phyloP scores from a whole-genome alignment of 495 filamentous ascomycete species.

The Astrothelium subdiscretum region DNA sequence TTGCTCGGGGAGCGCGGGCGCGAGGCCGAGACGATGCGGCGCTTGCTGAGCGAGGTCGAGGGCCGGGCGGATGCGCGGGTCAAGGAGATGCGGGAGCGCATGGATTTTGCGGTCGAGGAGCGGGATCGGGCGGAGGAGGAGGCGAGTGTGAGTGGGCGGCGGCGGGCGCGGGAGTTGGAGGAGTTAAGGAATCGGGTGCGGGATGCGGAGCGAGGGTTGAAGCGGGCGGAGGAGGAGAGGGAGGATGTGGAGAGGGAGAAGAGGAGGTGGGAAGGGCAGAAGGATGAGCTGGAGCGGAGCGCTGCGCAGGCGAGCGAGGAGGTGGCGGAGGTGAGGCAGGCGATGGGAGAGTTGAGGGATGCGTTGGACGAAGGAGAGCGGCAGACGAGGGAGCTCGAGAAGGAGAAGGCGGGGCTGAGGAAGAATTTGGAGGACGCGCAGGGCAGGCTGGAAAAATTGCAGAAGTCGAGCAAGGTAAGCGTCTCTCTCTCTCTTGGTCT shows the following conservation, averaged over 20 bases:
- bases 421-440: constrained; percentile 68
- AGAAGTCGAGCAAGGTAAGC: constrained; percentile 53
- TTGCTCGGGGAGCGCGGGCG: constrained; percentile 85
- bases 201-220: constrained; percentile 67
- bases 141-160: constrained; percentile 60
- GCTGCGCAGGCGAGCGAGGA: constrained; percentile 59
- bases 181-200: constrained; percentile 67
- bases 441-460: constrained; percentile 62
- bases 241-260: constrained; percentile 58
- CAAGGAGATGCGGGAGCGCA: constrained; percentile 76
- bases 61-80: constrained; percentile 65
- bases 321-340: constrained; percentile 57
- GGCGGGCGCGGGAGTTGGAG: constrained; percentile 71
- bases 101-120: constrained; percentile 84
- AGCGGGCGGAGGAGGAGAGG: constrained; percentile 53
- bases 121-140: constrained; percentile 89
- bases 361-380: constrained; percentile 78
- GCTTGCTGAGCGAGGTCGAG: constrained; percentile 78
- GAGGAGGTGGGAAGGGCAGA: constrained; percentile 59
- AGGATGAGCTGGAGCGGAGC: constrained; percentile 60
- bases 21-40: constrained; percentile 90
- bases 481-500: not conserved
- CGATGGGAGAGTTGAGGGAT: constrained; percentile 67
- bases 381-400: constrained; percentile 69
- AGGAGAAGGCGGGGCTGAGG: constrained; percentile 64